Percentiles rank a stretch among this genome's conserved stretches.
phyloP scores from a whole-genome alignment of 345 rosid species.

The Mangifera indica region DNA sequence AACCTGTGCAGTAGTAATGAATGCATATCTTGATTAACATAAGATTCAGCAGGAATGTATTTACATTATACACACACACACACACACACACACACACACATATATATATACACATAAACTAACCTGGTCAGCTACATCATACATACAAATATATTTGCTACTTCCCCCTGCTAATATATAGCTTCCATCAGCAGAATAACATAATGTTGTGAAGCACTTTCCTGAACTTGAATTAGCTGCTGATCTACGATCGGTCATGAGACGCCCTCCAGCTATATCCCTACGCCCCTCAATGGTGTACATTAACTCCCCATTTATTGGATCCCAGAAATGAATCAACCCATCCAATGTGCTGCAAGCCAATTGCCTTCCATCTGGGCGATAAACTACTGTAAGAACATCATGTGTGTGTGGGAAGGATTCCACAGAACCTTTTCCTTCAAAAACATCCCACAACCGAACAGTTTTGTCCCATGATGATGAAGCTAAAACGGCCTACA shows the following conservation, averaged over 20 bases:
- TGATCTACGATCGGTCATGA: conserved; percentile 83
- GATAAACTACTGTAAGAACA: conserved; percentile 81
- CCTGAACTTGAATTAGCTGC: conserved; percentile 96
- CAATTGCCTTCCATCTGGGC: conserved; percentile 93
- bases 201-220: conserved; percentile 85
- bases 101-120: conserved; percentile 14
- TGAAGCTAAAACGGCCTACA: conserved; percentile 76
- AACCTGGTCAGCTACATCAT: conserved; percentile 96
- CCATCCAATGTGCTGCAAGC: conserved; percentile 95
- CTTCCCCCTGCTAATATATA: conserved; percentile 90
- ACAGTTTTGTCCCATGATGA: conserved; percentile 98
- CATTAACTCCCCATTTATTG: conserved; percentile 80
- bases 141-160: conserved; percentile 96
- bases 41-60: neutral
- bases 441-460: conserved; percentile 90
- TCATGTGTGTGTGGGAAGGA: conserved; percentile 86
- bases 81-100: too few species aligned
- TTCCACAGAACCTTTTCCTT: conserved; percentile 87
- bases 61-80: too few species aligned
- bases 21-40: neutral
- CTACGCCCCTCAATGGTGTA: conserved; percentile 94
- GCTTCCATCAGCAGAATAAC: conserved; percentile 96
- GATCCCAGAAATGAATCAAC: conserved; percentile 95
- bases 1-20: conserved; percentile 44
- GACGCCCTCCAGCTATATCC: conserved; percentile 94